phyloP scores from a whole-genome alignment of 2,329 filamentous ascomycete species.

The Ascochyta viciae-villosae region DNA sequence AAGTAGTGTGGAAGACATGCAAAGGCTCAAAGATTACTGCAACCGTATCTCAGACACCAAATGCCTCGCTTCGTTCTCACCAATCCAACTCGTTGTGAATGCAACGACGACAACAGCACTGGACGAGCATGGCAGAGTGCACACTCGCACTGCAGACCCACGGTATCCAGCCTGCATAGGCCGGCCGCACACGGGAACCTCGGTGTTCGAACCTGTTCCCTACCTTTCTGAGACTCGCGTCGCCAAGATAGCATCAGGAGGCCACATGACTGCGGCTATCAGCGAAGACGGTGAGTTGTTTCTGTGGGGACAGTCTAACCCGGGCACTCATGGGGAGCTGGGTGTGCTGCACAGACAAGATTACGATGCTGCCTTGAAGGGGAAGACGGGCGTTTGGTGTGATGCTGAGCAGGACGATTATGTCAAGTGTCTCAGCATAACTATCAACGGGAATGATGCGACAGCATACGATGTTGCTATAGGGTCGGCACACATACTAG shows the following conservation, averaged over 20 bases:
- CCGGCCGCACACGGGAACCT: slow-evolving; percentile 17
- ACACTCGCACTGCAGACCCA: slow-evolving; percentile 32
- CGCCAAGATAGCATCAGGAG: slow-evolving; percentile 36
- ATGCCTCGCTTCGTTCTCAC: slow-evolving; percentile 4
- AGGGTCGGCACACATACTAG: slow-evolving; percentile 39
- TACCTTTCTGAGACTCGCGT: slow-evolving; percentile 38
- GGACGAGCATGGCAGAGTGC: slow-evolving; percentile 21
- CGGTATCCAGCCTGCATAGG: slow-evolving; percentile 37
- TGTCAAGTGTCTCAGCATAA: slow-evolving; percentile 32
- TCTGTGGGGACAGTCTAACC: slow-evolving; percentile 42
- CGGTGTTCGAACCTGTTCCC: slow-evolving; percentile 23
- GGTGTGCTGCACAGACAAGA: slow-evolving; percentile 20
- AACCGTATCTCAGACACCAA: no score
- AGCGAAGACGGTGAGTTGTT: slow-evolving; percentile 42
- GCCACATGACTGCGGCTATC: slow-evolving; percentile 43
- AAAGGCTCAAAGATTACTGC: not conserved
- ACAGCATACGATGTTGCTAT: slow-evolving; percentile 34
- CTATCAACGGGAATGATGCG: slow-evolving; percentile 28
- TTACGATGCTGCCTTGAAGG: not conserved
- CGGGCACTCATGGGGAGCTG: slow-evolving; percentile 28
- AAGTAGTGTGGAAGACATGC: not conserved
- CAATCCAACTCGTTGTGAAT: slow-evolving; percentile 17
- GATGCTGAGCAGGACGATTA: slow-evolving; percentile 36
- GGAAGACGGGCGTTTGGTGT: slow-evolving; percentile 1
- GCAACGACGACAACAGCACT: slow-evolving; percentile 35